Conservation (phyloP, 768 basidiomycete species). For the Ephemerocybe angulata region DNA sequence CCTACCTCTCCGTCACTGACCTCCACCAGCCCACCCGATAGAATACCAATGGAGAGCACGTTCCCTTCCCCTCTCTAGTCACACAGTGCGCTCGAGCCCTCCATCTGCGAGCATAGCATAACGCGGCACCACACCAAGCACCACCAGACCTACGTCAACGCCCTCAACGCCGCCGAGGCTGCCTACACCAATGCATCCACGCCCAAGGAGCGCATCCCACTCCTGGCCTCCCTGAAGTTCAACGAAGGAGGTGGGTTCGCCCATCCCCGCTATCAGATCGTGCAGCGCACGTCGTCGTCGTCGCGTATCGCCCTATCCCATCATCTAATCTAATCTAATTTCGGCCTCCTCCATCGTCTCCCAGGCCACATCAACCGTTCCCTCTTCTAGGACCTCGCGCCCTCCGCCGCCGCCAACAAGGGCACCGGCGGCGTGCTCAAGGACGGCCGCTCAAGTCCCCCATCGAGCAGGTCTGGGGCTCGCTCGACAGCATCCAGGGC, state of each 20-base stretch:
- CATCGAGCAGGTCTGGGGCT: conserved; percentile 62
- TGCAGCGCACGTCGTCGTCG: conserved; percentile 67
- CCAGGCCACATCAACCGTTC: conserved; percentile 53
- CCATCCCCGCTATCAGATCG: background rate
- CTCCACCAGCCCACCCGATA: too few relatives aligned
- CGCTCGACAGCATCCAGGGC: conserved; percentile 80
- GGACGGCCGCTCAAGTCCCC: conserved; percentile 63
- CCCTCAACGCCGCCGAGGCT: conserved; percentile 85
- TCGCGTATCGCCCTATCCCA: too few relatives aligned
- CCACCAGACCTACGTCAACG: conserved; percentile 92
- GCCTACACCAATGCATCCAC: conserved; percentile 62
- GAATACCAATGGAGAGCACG: conserved; percentile 30
- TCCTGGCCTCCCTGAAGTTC: conserved; percentile 91
- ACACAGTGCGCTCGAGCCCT: conserved; percentile 92
- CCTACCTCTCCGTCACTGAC: too few relatives aligned
- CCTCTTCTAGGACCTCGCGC: conserved; percentile 92
- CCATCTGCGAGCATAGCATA: conserved; percentile 91
- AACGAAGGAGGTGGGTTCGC: conserved; percentile 81
- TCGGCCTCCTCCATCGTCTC: background rate
- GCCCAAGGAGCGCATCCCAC: conserved; percentile 78
- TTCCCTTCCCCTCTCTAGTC: conserved; percentile 74
- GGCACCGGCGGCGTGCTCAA: conserved; percentile 58
- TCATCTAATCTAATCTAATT: background rate
- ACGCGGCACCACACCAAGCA: conserved; percentile 92
- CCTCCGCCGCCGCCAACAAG: conserved; percentile 46